Conservation (phyloP, 139 green algal species). For the Astrephomene gubernaculifera region DNA sequence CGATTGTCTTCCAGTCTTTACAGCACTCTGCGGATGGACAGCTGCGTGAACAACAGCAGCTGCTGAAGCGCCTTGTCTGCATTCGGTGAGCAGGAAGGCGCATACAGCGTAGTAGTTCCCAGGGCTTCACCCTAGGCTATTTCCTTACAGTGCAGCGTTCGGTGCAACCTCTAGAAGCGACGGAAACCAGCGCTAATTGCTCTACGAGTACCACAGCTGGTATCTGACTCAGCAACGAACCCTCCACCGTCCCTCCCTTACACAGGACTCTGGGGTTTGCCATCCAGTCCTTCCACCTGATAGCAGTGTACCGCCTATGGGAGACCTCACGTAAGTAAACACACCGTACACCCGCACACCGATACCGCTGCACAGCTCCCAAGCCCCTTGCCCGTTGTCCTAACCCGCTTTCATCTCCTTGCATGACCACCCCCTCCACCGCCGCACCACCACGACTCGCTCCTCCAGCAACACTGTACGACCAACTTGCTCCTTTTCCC, state of each 20-base stretch:
- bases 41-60: not conserved
- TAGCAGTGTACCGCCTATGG: constrained; percentile 24
- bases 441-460: too few relatives aligned
- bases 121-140: too few relatives aligned
- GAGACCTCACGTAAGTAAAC: constrained; percentile 6
- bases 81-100: not conserved
- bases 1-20: not conserved
- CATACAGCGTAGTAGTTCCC: too few relatives aligned
- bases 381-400: too few relatives aligned
- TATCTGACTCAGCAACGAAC: not conserved
- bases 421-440: too few relatives aligned
- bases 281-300: constrained; percentile 25
- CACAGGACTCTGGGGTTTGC: constrained; percentile 19
- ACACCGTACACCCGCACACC: not conserved
- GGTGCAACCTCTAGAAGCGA: too few relatives aligned
- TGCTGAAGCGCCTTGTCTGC: constrained; percentile 6
- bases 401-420: too few relatives aligned
- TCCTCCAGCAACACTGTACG: too few relatives aligned
- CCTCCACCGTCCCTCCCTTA: not conserved
- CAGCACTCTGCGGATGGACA: not conserved
- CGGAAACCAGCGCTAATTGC: too few relatives aligned
- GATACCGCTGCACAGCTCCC: too few relatives aligned
- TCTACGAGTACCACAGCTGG: not conserved
- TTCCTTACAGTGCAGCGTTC: too few relatives aligned
- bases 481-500: too few relatives aligned